Conservation (phyloP, 2,329 filamentous ascomycete species). For the Fusarium globosum region DNA sequence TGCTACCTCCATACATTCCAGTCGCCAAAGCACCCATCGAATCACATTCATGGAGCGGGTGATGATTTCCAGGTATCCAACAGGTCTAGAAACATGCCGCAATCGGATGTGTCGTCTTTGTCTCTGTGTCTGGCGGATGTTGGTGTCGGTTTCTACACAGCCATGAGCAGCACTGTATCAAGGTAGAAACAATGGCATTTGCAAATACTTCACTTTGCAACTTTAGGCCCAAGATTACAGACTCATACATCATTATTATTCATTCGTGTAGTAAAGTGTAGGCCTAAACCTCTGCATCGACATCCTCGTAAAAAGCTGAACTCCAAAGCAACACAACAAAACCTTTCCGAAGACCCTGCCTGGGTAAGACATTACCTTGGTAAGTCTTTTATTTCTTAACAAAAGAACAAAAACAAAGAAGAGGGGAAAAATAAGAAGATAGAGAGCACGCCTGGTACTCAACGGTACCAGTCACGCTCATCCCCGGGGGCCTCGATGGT, state of each 20-base stretch:
- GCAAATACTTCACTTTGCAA: accelerated
- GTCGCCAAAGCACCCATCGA: background rate
- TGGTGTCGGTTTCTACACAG: accelerated
- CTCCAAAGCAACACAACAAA: background rate
- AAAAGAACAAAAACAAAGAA: background rate
- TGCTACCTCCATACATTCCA: no score
- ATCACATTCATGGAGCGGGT: accelerated
- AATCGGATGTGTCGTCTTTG: background rate
- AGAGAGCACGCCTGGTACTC: no score
- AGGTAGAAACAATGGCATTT: accelerated
- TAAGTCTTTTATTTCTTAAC: no score
- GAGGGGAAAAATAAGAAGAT: background rate
- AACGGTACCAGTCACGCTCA: background rate
- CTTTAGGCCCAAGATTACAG: accelerated
- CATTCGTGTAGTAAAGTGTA: background rate
- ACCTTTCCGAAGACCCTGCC: background rate
- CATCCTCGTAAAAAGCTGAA: background rate
- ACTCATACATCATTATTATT: background rate
- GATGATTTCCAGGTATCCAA: accelerated
- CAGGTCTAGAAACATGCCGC: accelerated
- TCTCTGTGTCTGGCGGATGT: background rate
- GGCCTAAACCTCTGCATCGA: background rate
- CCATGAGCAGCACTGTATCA: accelerated
- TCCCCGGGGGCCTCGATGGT: background rate
- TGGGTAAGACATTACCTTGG: no score